Percentiles rank a stretch among this genome's conserved stretches.
These are phyloP conservation scores for Diplodia seriata DNA, from an alignment of 2,329 filamentous ascomycete species.

Conservation along the genomic window DNA sequence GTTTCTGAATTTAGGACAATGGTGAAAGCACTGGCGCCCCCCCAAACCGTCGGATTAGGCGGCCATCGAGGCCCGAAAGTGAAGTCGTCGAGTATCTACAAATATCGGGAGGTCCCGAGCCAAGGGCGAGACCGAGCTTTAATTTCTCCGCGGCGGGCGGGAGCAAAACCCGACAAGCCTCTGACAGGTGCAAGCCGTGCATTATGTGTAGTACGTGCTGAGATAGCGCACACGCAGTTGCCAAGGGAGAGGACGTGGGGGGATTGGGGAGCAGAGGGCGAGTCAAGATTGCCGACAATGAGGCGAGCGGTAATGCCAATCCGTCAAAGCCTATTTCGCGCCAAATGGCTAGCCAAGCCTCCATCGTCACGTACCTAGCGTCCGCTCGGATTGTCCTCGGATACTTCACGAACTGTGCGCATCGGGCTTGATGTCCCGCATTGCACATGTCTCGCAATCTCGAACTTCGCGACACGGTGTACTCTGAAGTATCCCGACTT, in stretches of 20 bases:
- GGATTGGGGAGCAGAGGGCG: not conserved
- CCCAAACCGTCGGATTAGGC: not conserved
- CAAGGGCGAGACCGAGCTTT: conserved; percentile 1
- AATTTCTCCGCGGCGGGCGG: not conserved
- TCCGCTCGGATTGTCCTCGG: not conserved
- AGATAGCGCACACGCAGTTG: not conserved
- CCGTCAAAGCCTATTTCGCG: not conserved
- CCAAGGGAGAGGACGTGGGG: not conserved
- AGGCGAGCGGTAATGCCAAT: conserved; percentile 10
- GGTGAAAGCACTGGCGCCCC: not conserved
- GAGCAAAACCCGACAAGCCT: not conserved
- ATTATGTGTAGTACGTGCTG: not conserved
- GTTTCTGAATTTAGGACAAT: not conserved
- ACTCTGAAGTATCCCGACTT: no score
- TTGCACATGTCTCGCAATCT: no score
- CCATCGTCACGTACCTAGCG: not conserved
- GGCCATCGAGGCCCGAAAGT: not conserved
- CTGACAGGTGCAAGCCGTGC: not conserved
- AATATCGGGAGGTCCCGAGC: not conserved
- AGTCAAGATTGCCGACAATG: conserved; percentile 5
- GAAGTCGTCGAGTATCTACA: not conserved
- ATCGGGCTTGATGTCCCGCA: not conserved
- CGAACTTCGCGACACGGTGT: no score
- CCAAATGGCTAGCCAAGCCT: not conserved
- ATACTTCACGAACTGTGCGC: not conserved